Base-by-base conservation (phyloP, 345 rosid genomes). In the Litchi chinensis region DNA sequence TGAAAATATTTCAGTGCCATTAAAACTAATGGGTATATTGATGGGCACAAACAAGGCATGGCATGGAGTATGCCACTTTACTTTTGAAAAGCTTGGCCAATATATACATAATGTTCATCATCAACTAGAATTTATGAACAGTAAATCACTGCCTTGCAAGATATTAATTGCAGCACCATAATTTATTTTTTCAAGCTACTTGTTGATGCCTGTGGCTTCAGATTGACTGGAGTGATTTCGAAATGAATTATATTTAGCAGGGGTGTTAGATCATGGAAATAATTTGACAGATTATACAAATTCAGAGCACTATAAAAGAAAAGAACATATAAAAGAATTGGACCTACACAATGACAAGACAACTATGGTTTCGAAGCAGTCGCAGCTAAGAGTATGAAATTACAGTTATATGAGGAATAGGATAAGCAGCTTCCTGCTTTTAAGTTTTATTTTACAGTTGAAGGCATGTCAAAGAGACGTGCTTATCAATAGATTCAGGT, bases 171-270 rank as follows among this genome's bases (percentile, higher is more conserved):
- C 46, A 48, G 60, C 62, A 65, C 9, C 32, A 10, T 28, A 63
- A 63, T 15, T 44, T 63, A 37, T 11, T 39, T 19, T 50, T 54
- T 54, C 12, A 0, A 16, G 21, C 32, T 39, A 57, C 57, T 4
- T 13, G 1, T 8, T 22, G 40, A 62, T 41, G 68, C 9, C 56
- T 41, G 60, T 62, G 24, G 44, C 48, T 32, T 15, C 65, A 74
- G 48, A 74, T 74, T 3, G 65, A 63, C 48, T 74, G 68, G 41
- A 26, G 28, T 62, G 69, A 40, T 62, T 22, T 60, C 10, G n/a
- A 63, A 44, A 24, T 43, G 59, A 73, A 60, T 60, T 60, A 8
- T 21, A 6, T 15, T 54, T 54, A 54, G 59, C 5, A 54, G 59
- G 59, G 59, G 56, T 13, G 15, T 50, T 16, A 13, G 19, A 52